Evolutionary conservation across 768 basidiomycete species (phyloP).

Genomic region (Crassisporium funariophilum): DNA sequence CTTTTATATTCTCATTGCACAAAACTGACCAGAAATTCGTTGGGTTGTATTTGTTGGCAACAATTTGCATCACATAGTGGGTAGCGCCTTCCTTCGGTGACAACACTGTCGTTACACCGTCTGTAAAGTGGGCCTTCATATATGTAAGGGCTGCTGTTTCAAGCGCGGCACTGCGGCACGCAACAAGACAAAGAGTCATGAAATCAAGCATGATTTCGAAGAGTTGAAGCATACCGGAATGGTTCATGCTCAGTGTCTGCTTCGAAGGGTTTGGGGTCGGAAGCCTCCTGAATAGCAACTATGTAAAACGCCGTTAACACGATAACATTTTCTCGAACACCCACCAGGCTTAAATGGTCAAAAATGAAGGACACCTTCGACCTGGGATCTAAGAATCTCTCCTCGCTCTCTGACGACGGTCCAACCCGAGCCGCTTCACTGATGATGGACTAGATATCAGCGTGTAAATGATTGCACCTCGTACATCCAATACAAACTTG

Average conservation of each 20-base stretch:
- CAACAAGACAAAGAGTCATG: constrained; percentile 1
- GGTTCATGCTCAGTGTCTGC: constrained; percentile 68
- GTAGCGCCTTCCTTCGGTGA: constrained; percentile 45
- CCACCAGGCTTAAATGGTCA: constrained; percentile 82
- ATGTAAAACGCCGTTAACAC: constrained; percentile 10
- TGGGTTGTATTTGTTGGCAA: constrained; percentile 96
- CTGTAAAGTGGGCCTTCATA: constrained; percentile 77
- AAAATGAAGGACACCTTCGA: constrained; percentile 79
- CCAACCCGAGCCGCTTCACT: constrained; percentile 67
- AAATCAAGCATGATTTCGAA: background rate
- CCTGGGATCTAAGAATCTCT: constrained; percentile 83
- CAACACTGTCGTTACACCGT: constrained; percentile 78
- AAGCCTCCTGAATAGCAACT: constrained; percentile 61
- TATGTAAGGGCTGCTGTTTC: constrained; percentile 70
- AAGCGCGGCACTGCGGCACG: constrained; percentile 59
- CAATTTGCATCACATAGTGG: constrained; percentile 74
- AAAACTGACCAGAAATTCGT: constrained; percentile 82
- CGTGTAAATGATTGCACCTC: constrained; percentile 16
- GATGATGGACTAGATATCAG: constrained; percentile 68
- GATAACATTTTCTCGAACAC: constrained; percentile 26
- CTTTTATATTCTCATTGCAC: background rate
- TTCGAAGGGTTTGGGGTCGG: constrained; percentile 67
- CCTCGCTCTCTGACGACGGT: constrained; percentile 44
- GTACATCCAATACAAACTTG: constrained; percentile 32
- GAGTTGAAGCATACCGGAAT: constrained; percentile 58